Evolutionary conservation across 208 protist species (phyloP).

Genomic region (Blechomonas ayalai): DNA sequence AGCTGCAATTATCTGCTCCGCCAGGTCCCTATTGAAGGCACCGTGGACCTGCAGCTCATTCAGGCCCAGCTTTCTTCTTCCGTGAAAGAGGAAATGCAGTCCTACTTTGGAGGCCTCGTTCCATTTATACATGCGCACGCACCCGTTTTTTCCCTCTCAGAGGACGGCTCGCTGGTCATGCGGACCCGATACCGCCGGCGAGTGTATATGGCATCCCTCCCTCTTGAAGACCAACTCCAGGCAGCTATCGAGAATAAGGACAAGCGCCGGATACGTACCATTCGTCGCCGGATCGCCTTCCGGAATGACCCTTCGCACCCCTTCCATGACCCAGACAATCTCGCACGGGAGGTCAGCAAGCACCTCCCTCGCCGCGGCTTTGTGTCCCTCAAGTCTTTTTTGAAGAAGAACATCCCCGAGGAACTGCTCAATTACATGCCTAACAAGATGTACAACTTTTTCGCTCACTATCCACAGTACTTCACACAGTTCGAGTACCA

Average conservation of each 20-base stretch:
- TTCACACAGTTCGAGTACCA: slow-evolving; percentile 84
- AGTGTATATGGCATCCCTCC: slow-evolving; percentile 37
- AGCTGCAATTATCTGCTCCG: slow-evolving; percentile 39
- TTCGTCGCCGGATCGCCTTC: slow-evolving; percentile 82
- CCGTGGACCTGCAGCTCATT: slow-evolving; percentile 34
- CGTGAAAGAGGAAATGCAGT: slow-evolving; percentile 33
- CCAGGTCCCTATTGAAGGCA: slow-evolving; percentile 37
- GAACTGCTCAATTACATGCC: slow-evolving; percentile 75
- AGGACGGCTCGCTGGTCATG: slow-evolving; percentile 66
- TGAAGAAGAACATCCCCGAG: slow-evolving; percentile 58
- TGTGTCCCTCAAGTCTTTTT: slow-evolving; percentile 49
- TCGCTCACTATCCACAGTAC: slow-evolving; percentile 77
- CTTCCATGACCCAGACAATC: slow-evolving; percentile 84
- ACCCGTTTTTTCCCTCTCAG: slow-evolving; percentile 58
- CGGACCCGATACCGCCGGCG: slow-evolving; percentile 60
- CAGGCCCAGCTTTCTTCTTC: slow-evolving; percentile 17
- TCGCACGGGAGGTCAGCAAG: slow-evolving; percentile 71
- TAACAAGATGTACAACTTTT: slow-evolving; percentile 63
- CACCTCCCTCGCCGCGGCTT: slow-evolving; percentile 71
- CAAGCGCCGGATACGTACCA: slow-evolving; percentile 47
- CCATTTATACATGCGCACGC: slow-evolving; percentile 57
- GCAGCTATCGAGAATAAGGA: slow-evolving; percentile 49
- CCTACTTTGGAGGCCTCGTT: slow-evolving; percentile 53
- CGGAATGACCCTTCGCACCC: slow-evolving; percentile 77
- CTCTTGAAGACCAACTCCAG: slow-evolving; percentile 80